These are phyloP conservation scores for Ammopiptanthus mongolicus DNA, from an alignment of 306 rosid genomes.

Conservation along the genomic window DNA sequence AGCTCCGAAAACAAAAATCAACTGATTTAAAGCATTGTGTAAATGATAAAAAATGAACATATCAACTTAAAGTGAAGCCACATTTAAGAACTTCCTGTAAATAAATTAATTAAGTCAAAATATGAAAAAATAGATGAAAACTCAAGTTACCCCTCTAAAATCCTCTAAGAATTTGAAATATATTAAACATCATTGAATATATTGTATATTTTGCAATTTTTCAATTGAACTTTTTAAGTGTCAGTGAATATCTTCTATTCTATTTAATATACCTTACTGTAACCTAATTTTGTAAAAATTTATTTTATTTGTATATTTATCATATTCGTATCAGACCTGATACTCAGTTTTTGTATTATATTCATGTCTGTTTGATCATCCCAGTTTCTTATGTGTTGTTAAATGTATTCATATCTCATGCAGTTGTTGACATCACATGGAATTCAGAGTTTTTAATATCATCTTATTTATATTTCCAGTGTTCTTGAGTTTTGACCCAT, in stretches of 20 bases:
- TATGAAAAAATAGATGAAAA: neutral
- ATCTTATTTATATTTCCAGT: neutral
- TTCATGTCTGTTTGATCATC: neutral
- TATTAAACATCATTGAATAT: neutral
- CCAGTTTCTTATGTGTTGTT: neutral
- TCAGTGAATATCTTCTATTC: neutral
- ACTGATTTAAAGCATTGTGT: neutral
- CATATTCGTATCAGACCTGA: neutral
- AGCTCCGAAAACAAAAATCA: neutral
- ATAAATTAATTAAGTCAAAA: neutral
- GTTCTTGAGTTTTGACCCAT: slow-evolving; percentile 7
- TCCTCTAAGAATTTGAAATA: neutral
- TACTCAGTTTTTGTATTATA: neutral
- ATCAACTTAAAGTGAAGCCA: neutral
- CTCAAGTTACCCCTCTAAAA: neutral
- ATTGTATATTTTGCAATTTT: neutral
- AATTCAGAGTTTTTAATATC: neutral
- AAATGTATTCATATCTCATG: neutral
- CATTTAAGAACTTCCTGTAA: neutral
- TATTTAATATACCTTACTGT: neutral
- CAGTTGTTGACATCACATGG: neutral
- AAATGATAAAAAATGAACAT: neutral
- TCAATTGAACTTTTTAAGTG: neutral
- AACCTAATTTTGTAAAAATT: neutral
- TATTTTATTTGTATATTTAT: neutral